Evolutionary conservation across 441 rosid species (phyloP), one percentile per base, ranked within the genome.

Genomic region (Gossypium davidsonii): DNA sequence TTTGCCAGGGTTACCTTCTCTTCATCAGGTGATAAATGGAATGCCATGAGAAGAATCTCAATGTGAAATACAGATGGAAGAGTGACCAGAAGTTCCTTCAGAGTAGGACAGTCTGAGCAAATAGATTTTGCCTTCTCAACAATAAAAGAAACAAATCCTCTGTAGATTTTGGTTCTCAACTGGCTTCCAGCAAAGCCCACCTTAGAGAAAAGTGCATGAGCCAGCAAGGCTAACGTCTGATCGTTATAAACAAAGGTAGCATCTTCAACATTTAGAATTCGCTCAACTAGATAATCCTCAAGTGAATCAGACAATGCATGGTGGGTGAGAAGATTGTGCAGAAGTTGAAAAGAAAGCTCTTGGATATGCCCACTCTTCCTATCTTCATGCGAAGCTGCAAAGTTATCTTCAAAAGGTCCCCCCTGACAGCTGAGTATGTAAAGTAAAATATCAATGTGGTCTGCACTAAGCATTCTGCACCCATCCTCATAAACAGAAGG

Each of bases 41-140:
- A 97, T 66, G 97, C 94, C 91, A 91, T 85, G 42, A 94, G 85
- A 78, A 97, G 97, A 85, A 97, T 89, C 90, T 97, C 97, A 79
- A 94, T 77, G 82, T 97, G 97, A 81, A 90, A 91, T 59, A 84
- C 83, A 49, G 99, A 90, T 58, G 99, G 99, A 77, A 94, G 99
- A 74, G 84, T 82, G 58, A 73, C 85, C 81, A 89, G 79, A 79
- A 94, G 77, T 70, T 90, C 97, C 85, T 84, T 86, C 76, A 87
- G 79, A 74, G 79, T 78, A 78, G 84, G 86, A 76, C 86, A 86
- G 71, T 81, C 84, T 49, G 83, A 83, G 77, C 80, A 79, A 76
- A 92, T 78, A 76, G 71, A 70, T 70, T 84, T 80, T 56, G 79
- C 89, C 87, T 84, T 94, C 76, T 83, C 88, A 49, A 80, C 78